Evolutionary conservation across 768 basidiomycete species (phyloP).

Genomic region (Mycena epipterygia): DNA sequence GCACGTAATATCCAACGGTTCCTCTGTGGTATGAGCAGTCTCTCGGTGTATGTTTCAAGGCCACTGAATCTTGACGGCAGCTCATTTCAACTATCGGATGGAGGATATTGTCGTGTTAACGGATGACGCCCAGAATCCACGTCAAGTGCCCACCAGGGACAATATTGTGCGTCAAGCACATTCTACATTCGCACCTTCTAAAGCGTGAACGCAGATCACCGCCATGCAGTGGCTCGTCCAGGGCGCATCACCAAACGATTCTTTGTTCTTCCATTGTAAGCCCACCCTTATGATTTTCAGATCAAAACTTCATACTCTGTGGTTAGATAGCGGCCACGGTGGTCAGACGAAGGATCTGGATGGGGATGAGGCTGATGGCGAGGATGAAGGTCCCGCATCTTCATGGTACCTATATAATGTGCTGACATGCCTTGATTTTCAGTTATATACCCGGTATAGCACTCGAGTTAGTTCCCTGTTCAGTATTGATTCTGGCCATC

Average conservation of each 20-base stretch:
- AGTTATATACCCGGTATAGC: constrained; percentile 89
- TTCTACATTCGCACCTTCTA: constrained; percentile 10
- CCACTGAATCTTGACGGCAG: constrained; percentile 45
- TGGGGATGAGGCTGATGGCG: constrained; percentile 89
- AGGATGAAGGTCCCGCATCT: constrained; percentile 73
- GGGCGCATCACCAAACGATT: constrained; percentile 84
- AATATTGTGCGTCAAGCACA: constrained; percentile 76
- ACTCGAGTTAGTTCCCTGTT: not conserved
- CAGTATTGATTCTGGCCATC: not conserved
- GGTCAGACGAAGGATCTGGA: constrained; percentile 89
- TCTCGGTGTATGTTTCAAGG: not conserved
- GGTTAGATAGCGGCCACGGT: constrained; percentile 91
- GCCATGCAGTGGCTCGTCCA: constrained; percentile 96
- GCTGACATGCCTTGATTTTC: not conserved
- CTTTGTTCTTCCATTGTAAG: constrained; percentile 92
- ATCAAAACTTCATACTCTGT: not conserved
- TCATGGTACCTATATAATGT: not conserved
- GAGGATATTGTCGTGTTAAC: constrained; percentile 91
- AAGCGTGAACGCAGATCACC: constrained; percentile 59
- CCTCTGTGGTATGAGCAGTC: constrained; percentile 67
- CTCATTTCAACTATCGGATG: constrained; percentile 72
- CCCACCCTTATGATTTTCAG: not conserved
- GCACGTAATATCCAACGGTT: constrained; percentile 86
- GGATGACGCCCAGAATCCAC: constrained; percentile 76
- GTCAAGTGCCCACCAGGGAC: constrained; percentile 77